Evolutionary conservation across 2,329 filamentous ascomycete species (phyloP).

Genomic region (Didymella lethalis): DNA sequence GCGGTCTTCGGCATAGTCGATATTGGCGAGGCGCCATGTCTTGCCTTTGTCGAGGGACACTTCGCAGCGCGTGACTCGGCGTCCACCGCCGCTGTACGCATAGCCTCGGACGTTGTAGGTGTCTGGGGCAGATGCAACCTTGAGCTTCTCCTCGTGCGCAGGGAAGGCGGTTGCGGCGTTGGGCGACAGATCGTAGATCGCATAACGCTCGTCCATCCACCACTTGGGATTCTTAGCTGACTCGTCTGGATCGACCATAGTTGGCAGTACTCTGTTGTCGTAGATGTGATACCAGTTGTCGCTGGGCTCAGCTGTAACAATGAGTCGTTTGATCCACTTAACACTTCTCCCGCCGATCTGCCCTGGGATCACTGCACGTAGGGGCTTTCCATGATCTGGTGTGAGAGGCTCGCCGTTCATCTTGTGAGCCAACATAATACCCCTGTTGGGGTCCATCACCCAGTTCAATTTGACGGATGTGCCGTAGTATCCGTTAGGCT

Average conservation of each 20-base stretch:
- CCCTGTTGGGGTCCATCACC: constrained; percentile 82
- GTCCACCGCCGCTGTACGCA: constrained; percentile 88
- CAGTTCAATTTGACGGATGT: constrained; percentile 89
- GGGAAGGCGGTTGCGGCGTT: constrained; percentile 86
- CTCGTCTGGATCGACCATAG: constrained; percentile 82
- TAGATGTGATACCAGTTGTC: constrained; percentile 97
- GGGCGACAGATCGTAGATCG: constrained; percentile 89
- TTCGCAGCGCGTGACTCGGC: constrained; percentile 81
- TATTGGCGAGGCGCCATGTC: constrained; percentile 77
- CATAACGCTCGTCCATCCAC: constrained; percentile 90
- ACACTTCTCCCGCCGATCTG: constrained; percentile 93
- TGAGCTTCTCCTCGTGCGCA: constrained; percentile 75
- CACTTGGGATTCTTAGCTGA: constrained; percentile 75
- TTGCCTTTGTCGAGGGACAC: constrained; percentile 83
- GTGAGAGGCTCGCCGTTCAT: constrained; percentile 87
- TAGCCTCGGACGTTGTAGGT: constrained; percentile 78
- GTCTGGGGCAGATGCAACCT: constrained; percentile 57
- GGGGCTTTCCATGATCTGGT: constrained; percentile 85
- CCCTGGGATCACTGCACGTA: constrained; percentile 84
- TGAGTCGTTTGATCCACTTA: constrained; percentile 87
- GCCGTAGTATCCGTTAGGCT: constrained; percentile 87
- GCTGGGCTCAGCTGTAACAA: constrained; percentile 79
- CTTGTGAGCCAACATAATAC: constrained; percentile 85
- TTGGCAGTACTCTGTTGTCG: constrained; percentile 89
- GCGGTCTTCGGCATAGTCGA: constrained; percentile 84